Base-by-base conservation (phyloP, 2,329 filamentous ascomycete genomes). In the Alternaria ventricosa region DNA sequence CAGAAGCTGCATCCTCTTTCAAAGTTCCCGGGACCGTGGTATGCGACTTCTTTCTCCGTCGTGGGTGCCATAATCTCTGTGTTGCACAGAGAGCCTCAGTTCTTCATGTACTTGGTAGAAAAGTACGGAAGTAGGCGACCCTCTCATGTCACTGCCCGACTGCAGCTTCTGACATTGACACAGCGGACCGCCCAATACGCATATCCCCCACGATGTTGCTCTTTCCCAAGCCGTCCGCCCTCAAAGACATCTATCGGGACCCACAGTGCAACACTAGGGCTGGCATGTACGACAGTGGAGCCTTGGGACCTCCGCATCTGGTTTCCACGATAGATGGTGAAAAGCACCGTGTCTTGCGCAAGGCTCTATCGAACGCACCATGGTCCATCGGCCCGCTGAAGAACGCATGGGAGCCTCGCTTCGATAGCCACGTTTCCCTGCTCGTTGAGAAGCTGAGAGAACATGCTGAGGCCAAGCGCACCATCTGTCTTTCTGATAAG, bases 11-110 rank as follows among this genome's bases (percentile, higher is more conserved):
- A 83, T 54, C 82, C 82, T 7, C 72, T 84, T 1, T 69, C 78
- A 10, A 77, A 77, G 41, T 83, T 79, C 60, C 82, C 80, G 3
- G 83, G 83, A 13, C 82, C 83, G n/a, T 80, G 74, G 67, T 73
- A 79, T 47, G 71, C 72, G 41, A 75, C 77, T 11, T 77, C 78
- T 1, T 79, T 78, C 55, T 78, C 78, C 10, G 7, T 81, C 8
- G 65, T 71, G 23, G 56, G 68, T 2, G 75, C 75, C 5, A 50
- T 76, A 5, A 68, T 78, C 18, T 78, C 74, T 2, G 60, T 76
- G 13, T 61, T 66, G 27, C 63, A 71, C 33, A 67, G 65, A 28
- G 76, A 78, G 50, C 76, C 75, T 4, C 62, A 76, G 15, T 78
- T 71, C 57, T 65, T 78, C 30, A 67, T 71, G 60, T 74, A 74